Evolutionary conservation across 768 basidiomycete species (phyloP).

Genomic region (Leccinum longicurvipes): DNA sequence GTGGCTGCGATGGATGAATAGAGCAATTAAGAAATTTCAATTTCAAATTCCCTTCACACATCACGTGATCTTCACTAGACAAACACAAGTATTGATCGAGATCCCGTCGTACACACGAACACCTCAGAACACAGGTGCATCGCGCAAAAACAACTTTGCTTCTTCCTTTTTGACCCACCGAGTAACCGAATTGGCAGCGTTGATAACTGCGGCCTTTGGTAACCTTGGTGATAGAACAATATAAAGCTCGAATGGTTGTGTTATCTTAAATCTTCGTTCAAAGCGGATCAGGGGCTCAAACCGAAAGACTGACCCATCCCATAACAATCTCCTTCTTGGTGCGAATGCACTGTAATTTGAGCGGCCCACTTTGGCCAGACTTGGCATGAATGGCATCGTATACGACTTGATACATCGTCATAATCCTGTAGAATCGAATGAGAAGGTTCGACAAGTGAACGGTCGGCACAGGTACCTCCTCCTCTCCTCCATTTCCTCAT

Average conservation of each 20-base stretch:
- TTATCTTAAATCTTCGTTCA: conserved; percentile 55
- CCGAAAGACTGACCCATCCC: conserved; percentile 75
- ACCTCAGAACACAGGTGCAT: conserved; percentile 82
- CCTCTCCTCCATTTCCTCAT: conserved; percentile 57
- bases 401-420: conserved; percentile 83
- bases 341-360: conserved; percentile 85
- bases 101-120: neutral
- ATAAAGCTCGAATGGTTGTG: conserved; percentile 91
- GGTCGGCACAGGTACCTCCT: conserved; percentile 46
- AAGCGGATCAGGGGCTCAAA: neutral
- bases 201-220: conserved; percentile 84
- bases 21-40: conserved; percentile 1
- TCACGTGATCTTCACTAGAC: conserved; percentile 19
- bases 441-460: conserved; percentile 2
- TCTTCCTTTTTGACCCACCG: conserved; percentile 94
- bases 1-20: neutral
- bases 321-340: conserved; percentile 86
- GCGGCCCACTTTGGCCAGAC: conserved; percentile 72
- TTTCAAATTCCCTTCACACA: neutral
- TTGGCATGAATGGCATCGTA: conserved; percentile 90
- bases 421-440: conserved; percentile 47
- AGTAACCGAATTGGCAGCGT: conserved; percentile 85
- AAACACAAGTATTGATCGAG: neutral
- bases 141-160: conserved; percentile 70
- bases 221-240: conserved; percentile 75